Conservation (phyloP, 1,284 basidiomycete genomes). For the Tylopilus sp. region DNA sequence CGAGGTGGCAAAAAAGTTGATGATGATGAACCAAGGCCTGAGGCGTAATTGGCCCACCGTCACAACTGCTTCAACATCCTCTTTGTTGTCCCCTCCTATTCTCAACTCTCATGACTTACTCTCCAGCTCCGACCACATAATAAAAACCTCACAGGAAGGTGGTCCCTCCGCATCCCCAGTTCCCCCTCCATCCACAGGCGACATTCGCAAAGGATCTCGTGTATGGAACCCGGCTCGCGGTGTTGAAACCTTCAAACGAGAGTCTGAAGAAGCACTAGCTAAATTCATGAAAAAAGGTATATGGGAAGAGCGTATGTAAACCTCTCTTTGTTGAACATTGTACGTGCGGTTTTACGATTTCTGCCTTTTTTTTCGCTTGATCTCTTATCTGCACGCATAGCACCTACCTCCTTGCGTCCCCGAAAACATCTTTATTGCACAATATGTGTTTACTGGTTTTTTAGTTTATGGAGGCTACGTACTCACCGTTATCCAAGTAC, state of each 20-base stretch:
- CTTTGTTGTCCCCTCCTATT: conserved; percentile 5
- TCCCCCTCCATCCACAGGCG: conserved; percentile 57
- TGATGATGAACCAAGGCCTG: conserved; percentile 28
- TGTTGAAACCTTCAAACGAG: conserved; percentile 83
- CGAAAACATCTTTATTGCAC: neutral
- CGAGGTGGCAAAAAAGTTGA: conserved; percentile 29
- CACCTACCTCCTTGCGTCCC: conserved; percentile 9
- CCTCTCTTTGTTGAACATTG: conserved; percentile 1
- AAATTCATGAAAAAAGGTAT: conserved; percentile 82
- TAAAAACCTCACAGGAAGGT: conserved; percentile 6
- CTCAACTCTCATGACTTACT: conserved; percentile 5
- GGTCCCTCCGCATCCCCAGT: conserved; percentile 12
- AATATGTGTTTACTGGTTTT: neutral
- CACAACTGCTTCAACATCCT: conserved; percentile 33
- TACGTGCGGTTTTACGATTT: neutral
- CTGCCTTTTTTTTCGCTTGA: conserved; percentile 8
- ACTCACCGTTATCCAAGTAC: neutral
- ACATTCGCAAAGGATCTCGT: conserved; percentile 55
- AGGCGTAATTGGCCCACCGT: conserved; percentile 51
- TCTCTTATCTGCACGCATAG: conserved; percentile 4
- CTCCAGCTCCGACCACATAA: neutral
- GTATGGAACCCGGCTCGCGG: conserved; percentile 85
- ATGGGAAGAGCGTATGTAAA: conserved; percentile 63
- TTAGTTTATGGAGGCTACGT: conserved; percentile 1
- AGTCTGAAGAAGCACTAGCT: conserved; percentile 84